Base-by-base conservation (phyloP, 768 basidiomycete genomes). In the Lactarius sanguifluus region DNA sequence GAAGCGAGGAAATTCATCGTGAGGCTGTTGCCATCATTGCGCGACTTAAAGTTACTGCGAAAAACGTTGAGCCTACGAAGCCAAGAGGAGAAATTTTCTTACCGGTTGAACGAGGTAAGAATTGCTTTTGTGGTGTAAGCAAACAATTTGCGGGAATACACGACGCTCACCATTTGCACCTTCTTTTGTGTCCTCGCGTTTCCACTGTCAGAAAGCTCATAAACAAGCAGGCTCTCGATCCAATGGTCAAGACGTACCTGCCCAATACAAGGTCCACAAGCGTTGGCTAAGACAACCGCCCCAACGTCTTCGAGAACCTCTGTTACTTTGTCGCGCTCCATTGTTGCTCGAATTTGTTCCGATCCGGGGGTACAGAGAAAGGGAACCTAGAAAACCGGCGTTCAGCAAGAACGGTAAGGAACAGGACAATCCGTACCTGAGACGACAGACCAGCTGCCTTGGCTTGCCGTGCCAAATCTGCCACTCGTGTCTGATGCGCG, bases 1-100 rank as follows among this genome's bases (percentile, higher is more conserved):
- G 96, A 98, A 9, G 96, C 94, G 65, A 99, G 84, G 81, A 99
- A 98, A 78, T 98, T 98, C 94, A 96, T 93, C 18, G 96, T 98
- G 63, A 88, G 81, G 45, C 84, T 81, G 76, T 98, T 98, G 28
- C 96, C 97, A 73, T 99, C 97, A 75, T 99, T 99, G 71, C 97
- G 86, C 2, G 95, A 94, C 79, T 94, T 95, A 84, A 91, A 91
- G 76, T 91, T 91, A 54, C 85, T 84, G 66, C 30, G 62, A 57
- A 41, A 59, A 72, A 57, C 62, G 56, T 54, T 25, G 15, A 36
- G 45, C 23, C 12, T 40, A 12, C 41, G 10, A 3, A 32, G 18
- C 47, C 15, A 56, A 18, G 43, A 20, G 40, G 57, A 25, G 59
- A 43, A 20, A 23, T 3, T 13, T 25, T 23, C 76, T 82, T 84